Base-by-base conservation (phyloP, 768 basidiomycete species). In the Polyporus arcularius region DNA sequence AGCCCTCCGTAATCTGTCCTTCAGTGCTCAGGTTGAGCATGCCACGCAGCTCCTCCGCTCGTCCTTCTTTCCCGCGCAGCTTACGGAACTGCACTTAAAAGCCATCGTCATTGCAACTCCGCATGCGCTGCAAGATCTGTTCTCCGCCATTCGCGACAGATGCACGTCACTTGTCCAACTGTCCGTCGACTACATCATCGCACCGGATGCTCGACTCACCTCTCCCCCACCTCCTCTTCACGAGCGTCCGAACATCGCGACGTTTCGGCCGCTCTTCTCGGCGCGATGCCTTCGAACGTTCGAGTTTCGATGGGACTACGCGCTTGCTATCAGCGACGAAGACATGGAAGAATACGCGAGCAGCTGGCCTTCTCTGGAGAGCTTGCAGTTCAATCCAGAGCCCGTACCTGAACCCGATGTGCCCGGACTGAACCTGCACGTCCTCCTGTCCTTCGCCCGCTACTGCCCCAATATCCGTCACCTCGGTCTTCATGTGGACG, bases 81-180 rank as follows among this genome's bases (percentile, higher is more conserved):
- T 88, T 40, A 80, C 79, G 0, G 72, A 70, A 18, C 72, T 88
- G 12, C 80, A 80, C 63, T 57, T 89, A 55, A 82, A 84, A 59
- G 80, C 81, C 4, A 74, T 79, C 21, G 66, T 72, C 3, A 70
- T 79, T 18, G 83, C 86, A 64, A 66, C 74, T 0, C 78, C 84
- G 0, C 52, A 71, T 3, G 69, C 75, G 14, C 53, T 88, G 3
- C 75, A 76, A 41, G 65, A 74, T 0, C 70, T 87, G 48, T 76
- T 87, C 57, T 66, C 61, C 28, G 71, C 71, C 7, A 63, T 87
- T 26, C 72, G 79, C 4, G 74, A 79, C 15, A 75, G 74, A 31
- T 87, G 81, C 55, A 79, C 72, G 10, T 65, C 70, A n/a, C 74
- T 89, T 21, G 73, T 76, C 28, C 70, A 72, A 11, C 76, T 88